Conservation (phyloP, 2,329 filamentous ascomycete genomes). For the Sodiomyces alkalinus region DNA sequence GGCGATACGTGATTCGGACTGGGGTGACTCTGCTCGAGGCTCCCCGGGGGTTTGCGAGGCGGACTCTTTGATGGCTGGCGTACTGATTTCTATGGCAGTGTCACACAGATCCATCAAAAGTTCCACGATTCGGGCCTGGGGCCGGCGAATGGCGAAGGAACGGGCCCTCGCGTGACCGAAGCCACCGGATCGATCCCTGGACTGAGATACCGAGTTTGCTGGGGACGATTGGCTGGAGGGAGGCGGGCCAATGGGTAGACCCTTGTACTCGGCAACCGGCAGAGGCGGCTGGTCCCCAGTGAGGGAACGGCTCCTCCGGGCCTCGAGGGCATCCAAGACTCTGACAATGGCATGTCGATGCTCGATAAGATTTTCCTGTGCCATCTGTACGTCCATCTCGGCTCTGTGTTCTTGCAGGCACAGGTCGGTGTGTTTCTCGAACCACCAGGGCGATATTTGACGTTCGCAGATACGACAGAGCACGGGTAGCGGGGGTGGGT, state of each 20-base stretch:
- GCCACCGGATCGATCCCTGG: conserved; percentile 58
- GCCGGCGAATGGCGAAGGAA: conserved; percentile 82
- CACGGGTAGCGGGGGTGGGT: conserved; percentile 69
- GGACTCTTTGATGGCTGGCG: conserved; percentile 79
- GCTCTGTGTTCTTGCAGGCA: conserved; percentile 92
- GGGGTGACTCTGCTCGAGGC: conserved; percentile 82
- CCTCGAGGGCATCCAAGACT: conserved; percentile 83
- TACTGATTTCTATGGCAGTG: conserved; percentile 87
- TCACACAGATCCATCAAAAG: conserved; percentile 89
- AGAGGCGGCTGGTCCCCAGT: conserved; percentile 35
- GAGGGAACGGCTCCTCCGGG: conserved; percentile 50
- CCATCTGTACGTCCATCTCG: conserved; percentile 95
- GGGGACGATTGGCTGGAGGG: conserved; percentile 57
- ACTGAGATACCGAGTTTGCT: conserved; percentile 54
- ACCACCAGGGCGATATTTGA: conserved; percentile 98
- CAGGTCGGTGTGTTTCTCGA: conserved; percentile 94
- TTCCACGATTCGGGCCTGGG: conserved; percentile 86
- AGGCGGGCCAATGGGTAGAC: conserved; percentile 65
- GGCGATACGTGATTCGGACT: conserved; percentile 86
- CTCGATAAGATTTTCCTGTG: conserved; percentile 81
- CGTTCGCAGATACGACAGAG: conserved; percentile 95
- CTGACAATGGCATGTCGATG: conserved; percentile 91
- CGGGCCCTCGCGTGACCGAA: conserved; percentile 68
- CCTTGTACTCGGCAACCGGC: conserved; percentile 70
- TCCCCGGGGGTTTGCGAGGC: conserved; percentile 54